A percentile compares a stretch with the other conserved stretches of the same genome.
Conservation (phyloP, 345 rosid genomes). For the Salix exigua region DNA sequence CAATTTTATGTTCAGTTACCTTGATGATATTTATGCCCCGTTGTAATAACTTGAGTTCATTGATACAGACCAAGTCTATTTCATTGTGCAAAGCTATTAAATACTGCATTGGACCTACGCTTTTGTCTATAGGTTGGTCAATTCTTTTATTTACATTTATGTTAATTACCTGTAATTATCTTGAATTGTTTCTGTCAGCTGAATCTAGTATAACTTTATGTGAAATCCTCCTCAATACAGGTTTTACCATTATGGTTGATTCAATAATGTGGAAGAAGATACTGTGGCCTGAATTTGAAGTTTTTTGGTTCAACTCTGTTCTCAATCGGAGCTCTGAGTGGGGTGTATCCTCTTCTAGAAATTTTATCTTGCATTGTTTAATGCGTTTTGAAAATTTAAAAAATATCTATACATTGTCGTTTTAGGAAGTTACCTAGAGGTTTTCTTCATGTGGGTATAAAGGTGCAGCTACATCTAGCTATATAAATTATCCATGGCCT, state of each 20-base stretch:
- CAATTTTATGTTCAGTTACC: background rate
- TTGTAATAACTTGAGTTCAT: slow-evolving; percentile 23
- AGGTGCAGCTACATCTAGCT: background rate
- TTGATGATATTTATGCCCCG: slow-evolving; percentile 25
- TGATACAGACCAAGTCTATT: slow-evolving; percentile 66
- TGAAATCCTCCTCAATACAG: slow-evolving; percentile 44
- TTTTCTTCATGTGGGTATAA: background rate
- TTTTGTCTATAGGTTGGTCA: slow-evolving; percentile 64
- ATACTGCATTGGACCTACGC: slow-evolving; percentile 48
- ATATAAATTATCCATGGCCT: background rate
- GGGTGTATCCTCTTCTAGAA: slow-evolving; percentile 81
- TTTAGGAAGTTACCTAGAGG: background rate
- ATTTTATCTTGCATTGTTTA: background rate
- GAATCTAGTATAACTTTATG: slow-evolving; percentile 12
- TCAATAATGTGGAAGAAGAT: slow-evolving; percentile 87
- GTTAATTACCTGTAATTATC: background rate
- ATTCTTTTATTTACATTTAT: background rate
- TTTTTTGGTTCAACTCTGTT: slow-evolving; percentile 94
- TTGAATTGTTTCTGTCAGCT: background rate
- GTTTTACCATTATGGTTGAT: slow-evolving; percentile 70
- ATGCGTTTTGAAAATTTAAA: background rate
- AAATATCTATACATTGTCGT: background rate
- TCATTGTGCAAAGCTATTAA: slow-evolving; percentile 61
- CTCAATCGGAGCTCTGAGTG: slow-evolving; percentile 92
- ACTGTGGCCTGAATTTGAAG: slow-evolving; percentile 94